These are phyloP conservation scores for Viola pubescens DNA, from an alignment of 441 rosid genomes.

Conservation along the genomic window DNA sequence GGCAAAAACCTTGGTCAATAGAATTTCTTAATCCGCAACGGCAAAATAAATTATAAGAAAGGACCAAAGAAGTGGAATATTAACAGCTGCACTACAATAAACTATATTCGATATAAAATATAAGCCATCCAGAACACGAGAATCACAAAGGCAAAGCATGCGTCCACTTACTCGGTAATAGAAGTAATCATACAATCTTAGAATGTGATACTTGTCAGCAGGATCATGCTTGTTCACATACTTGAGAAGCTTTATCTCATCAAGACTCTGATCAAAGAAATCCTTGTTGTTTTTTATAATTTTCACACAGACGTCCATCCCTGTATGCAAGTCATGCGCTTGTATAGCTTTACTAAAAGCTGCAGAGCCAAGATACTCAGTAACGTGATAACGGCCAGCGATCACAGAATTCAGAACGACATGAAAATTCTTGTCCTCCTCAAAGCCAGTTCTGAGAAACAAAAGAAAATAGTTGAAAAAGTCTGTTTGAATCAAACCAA, in stretches of 20 bases:
- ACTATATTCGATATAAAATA: neutral
- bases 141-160: slow-evolving; percentile 7
- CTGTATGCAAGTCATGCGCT: slow-evolving; percentile 93
- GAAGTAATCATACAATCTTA: slow-evolving; percentile 88
- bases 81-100: neutral
- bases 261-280: slow-evolving; percentile 98
- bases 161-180: slow-evolving; percentile 71
- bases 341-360: slow-evolving; percentile 98
- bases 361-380: slow-evolving; percentile 97
- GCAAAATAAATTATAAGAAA: neutral
- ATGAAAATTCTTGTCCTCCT: slow-evolving; percentile 97
- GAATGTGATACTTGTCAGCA: slow-evolving; percentile 85
- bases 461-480: slow-evolving; percentile 7
- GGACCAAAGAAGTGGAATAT: neutral
- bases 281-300: slow-evolving; percentile 98
- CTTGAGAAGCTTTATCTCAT: slow-evolving; percentile 96
- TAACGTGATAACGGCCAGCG: slow-evolving; percentile 94
- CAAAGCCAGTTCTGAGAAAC: slow-evolving; percentile 87
- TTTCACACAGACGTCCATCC: slow-evolving; percentile 95
- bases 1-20: neutral
- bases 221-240: slow-evolving; percentile 97
- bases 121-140: neutral
- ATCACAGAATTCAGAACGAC: slow-evolving; percentile 88
- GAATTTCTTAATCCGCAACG: too few relatives aligned
- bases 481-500: neutral